Conservation (phyloP, 306 rosid species). For the Quercus alba region DNA sequence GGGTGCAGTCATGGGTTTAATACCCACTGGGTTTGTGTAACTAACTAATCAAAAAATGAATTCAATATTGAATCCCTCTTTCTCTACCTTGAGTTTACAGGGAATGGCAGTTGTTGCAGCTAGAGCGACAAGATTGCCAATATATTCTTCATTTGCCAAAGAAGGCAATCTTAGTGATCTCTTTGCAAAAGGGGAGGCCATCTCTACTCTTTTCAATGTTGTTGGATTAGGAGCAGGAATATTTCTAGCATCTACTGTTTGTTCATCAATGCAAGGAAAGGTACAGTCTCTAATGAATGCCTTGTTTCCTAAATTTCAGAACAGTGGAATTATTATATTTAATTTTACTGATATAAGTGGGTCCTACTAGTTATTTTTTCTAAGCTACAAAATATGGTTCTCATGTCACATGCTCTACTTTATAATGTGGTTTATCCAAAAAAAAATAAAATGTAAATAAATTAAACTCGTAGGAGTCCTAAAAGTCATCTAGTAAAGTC, state of each 20-base stretch:
- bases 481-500: neutral
- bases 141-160: slow-evolving; percentile 95
- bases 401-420: neutral
- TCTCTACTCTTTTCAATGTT: slow-evolving; percentile 91
- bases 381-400: neutral
- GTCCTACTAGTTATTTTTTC: neutral
- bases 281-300: slow-evolving; percentile 25
- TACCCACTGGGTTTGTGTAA: too few relatives aligned
- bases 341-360: neutral
- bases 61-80: slow-evolving; percentile 6
- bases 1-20: too few relatives aligned
- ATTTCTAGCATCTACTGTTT: slow-evolving; percentile 87
- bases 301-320: neutral
- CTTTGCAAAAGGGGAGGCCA: slow-evolving; percentile 99
- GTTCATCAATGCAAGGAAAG: slow-evolving; percentile 94
- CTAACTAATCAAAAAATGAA: too few relatives aligned
- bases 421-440: neutral
- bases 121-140: slow-evolving; percentile 97
- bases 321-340: neutral
- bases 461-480: neutral
- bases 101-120: slow-evolving; percentile 99
- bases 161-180: slow-evolving; percentile 99
- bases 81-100: slow-evolving; percentile 42
- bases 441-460: neutral
- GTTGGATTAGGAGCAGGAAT: slow-evolving; percentile 90